Evolutionary conservation across 2,329 filamentous ascomycete genomes (phyloP).

Genomic region (Cercospora sp.): DNA sequence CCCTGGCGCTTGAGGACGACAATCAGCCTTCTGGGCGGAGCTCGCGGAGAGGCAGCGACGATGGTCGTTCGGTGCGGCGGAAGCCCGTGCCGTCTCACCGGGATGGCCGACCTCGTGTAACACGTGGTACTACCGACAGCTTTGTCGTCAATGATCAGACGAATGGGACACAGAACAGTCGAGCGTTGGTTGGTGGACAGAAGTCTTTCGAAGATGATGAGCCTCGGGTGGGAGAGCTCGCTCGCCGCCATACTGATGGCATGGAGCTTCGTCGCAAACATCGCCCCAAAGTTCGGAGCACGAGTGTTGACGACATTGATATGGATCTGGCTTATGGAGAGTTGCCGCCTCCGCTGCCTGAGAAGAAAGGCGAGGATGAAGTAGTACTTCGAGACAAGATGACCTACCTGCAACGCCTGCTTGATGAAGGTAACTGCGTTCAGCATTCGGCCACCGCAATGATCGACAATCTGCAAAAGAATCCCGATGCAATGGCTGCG

Average conservation of each 20-base stretch:
- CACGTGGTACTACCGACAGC: conserved; percentile 49
- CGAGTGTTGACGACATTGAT: conserved; percentile 62
- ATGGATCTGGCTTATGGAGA: conserved; percentile 92
- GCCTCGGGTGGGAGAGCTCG: conserved; percentile 43
- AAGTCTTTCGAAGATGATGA: conserved; percentile 25
- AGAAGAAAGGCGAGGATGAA: conserved; percentile 41
- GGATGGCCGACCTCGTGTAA: conserved; percentile 39
- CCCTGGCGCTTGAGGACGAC: conserved; percentile 51
- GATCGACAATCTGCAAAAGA: conserved; percentile 76
- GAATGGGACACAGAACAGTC: conserved; percentile 5
- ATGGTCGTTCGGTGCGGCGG: conserved; percentile 26
- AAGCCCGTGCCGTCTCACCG: conserved; percentile 30
- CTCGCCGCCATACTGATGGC: conserved; percentile 47
- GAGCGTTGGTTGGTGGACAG: background rate
- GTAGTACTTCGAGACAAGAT: conserved; percentile 55
- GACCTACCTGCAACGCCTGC: conserved; percentile 69
- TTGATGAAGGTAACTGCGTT: conserved; percentile 85
- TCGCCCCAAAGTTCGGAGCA: conserved; percentile 36
- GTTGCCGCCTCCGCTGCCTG: conserved; percentile 67
- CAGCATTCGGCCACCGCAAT: conserved; percentile 81
- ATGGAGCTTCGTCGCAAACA: conserved; percentile 22
- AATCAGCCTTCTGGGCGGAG: conserved; percentile 32
- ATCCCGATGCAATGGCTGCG: conserved; percentile 87
- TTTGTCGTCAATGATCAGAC: conserved; percentile 45
- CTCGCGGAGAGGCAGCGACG: conserved; percentile 33